Evolutionary conservation across 177 flowering plant genomes (phyloP).

Genomic region (Vitis hybrid): DNA sequence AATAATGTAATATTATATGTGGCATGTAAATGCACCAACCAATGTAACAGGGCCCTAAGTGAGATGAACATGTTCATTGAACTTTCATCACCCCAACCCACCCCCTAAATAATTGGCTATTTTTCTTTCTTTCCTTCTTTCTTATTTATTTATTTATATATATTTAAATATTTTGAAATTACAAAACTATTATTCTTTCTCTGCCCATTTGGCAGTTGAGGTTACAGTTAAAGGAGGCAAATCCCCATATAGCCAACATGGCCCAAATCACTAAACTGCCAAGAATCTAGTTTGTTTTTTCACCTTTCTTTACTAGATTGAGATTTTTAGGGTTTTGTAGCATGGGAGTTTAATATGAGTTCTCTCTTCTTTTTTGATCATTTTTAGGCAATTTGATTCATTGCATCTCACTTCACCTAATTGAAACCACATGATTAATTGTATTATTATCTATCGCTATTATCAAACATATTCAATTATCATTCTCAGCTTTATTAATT

Average conservation of each 20-base stretch:
- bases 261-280: slow-evolving; percentile 18
- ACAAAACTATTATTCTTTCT: slow-evolving; percentile 3
- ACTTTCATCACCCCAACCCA: background rate
- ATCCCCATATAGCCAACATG: slow-evolving; percentile 5
- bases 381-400: slow-evolving; percentile 8
- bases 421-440: too few relatives aligned
- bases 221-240: slow-evolving; percentile 12
- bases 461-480: too few relatives aligned
- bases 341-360: background rate
- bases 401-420: slow-evolving; percentile 8
- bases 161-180: slow-evolving; percentile 1
- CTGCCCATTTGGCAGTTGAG: background rate
- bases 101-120: too few relatives aligned
- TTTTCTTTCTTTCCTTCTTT: too few relatives aligned
- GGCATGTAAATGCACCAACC: slow-evolving; percentile 5
- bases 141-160: too few relatives aligned
- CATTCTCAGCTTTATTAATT: too few relatives aligned
- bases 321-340: slow-evolving; percentile 23
- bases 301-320: slow-evolving; percentile 25
- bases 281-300: slow-evolving; percentile 18
- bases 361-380: background rate
- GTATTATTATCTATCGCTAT: too few relatives aligned
- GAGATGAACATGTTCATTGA: slow-evolving; percentile 23
- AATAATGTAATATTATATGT: background rate
- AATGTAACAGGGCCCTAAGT: slow-evolving; percentile 3